These are phyloP conservation scores for Ormosia emarginata DNA, from an alignment of 306 rosid genomes.

Conservation along the genomic window DNA sequence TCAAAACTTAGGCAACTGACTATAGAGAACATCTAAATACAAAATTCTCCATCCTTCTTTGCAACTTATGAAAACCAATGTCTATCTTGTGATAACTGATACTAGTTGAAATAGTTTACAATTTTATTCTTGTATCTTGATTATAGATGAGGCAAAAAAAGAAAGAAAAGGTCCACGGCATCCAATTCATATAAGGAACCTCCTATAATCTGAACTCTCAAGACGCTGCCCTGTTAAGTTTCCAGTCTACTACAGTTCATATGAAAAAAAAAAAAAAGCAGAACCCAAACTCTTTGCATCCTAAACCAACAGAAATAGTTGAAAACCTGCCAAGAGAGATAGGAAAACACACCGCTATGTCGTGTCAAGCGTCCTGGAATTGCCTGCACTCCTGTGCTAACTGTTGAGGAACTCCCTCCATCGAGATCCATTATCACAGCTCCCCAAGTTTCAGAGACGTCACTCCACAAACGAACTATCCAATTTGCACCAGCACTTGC, in stretches of 20 bases:
- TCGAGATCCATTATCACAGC: conserved; percentile 40
- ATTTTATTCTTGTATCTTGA: neutral
- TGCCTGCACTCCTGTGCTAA: conserved; percentile 11
- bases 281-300: neutral
- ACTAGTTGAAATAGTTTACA: conserved; percentile 2
- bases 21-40: neutral
- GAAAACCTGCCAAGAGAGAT: conserved; percentile 4
- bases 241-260: neutral
- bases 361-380: conserved; percentile 9
- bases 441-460: conserved; percentile 20
- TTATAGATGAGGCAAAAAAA: neutral
- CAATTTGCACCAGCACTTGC: conserved; percentile 23
- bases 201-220: neutral
- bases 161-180: neutral
- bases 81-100: neutral
- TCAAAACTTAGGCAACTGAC: neutral
- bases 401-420: conserved; percentile 33
- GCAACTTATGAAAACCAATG: neutral
- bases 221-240: neutral
- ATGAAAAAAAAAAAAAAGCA: neutral
- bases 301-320: neutral
- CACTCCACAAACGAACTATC: conserved; percentile 25
- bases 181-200: neutral
- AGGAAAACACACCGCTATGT: conserved; percentile 30
- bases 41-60: neutral